Conservation (phyloP, 345 rosid species). For the Pistacia atlantica region DNA sequence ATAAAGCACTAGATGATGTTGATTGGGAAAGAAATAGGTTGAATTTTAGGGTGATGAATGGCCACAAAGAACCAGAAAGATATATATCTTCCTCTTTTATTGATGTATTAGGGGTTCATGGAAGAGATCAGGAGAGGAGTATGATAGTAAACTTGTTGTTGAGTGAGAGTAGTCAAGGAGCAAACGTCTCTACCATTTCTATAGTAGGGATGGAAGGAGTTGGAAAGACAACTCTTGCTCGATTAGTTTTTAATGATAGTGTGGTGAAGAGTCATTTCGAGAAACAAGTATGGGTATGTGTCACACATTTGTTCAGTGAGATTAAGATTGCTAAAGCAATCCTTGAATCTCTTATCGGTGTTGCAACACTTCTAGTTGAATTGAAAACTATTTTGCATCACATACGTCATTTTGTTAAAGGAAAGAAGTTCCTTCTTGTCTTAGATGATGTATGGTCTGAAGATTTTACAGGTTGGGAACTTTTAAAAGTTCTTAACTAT, state of each 20-base stretch:
- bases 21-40: not conserved
- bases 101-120: not conserved
- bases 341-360: not conserved
- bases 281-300: not conserved
- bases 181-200: not conserved
- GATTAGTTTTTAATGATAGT: not conserved
- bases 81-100: not conserved
- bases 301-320: not conserved
- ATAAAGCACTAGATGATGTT: not conserved
- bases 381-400: not conserved
- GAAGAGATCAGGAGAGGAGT: not conserved
- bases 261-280: not conserved
- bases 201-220: not conserved
- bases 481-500: not conserved
- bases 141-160: not conserved
- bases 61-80: not conserved
- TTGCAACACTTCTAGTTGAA: not conserved
- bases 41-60: not conserved
- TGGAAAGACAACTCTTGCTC: slow-evolving; percentile 7
- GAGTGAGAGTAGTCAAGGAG: not conserved
- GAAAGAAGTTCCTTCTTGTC: slow-evolving; percentile 19
- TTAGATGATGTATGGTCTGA: not conserved
- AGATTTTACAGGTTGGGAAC: not conserved
- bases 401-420: not conserved
- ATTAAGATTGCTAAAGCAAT: not conserved